phyloP scores from a whole-genome alignment of 306 rosid species.

The Fagus sylvatica region DNA sequence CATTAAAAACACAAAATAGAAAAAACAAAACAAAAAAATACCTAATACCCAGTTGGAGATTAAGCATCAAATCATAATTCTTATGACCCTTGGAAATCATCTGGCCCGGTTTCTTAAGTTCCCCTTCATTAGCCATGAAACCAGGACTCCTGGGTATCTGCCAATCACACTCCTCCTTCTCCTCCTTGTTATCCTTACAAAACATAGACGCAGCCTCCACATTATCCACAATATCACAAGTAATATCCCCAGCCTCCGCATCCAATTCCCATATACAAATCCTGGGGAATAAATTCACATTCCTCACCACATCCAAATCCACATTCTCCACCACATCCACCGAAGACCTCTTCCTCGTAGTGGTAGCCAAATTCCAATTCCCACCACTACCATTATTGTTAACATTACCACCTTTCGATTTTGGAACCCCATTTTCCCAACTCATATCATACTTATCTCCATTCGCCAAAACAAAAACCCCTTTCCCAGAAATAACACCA shows the following conservation, averaged over 20 bases:
- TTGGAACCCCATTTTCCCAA: constrained; percentile 54
- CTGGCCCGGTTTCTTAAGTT: constrained; percentile 45
- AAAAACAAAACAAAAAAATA: not conserved
- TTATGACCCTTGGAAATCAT: constrained; percentile 48
- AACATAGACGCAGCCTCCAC: constrained; percentile 39
- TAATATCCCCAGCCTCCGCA: constrained; percentile 58
- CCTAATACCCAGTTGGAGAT: constrained; percentile 55
- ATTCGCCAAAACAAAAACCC: constrained; percentile 40
- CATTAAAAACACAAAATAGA: not conserved
- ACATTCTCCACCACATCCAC: constrained; percentile 23
- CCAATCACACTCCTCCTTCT: constrained; percentile 4
- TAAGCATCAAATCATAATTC: constrained; percentile 52
- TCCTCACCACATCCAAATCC: constrained; percentile 34
- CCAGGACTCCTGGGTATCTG: constrained; percentile 34
- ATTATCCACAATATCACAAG: constrained; percentile 54
- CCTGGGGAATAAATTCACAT: constrained; percentile 40
- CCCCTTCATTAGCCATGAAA: constrained; percentile 37
- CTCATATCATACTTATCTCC: constrained; percentile 43
- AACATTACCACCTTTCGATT: not conserved
- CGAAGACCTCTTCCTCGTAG: constrained; percentile 32
- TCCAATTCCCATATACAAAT: constrained; percentile 60
- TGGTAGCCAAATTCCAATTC: constrained; percentile 27
- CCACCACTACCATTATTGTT: constrained; percentile 9
- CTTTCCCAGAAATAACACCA: constrained; percentile 42
- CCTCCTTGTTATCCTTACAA: constrained; percentile 39